phyloP scores from a whole-genome alignment of 2,329 filamentous ascomycete genomes.

The Pseudogymnoascus verrucosus region DNA sequence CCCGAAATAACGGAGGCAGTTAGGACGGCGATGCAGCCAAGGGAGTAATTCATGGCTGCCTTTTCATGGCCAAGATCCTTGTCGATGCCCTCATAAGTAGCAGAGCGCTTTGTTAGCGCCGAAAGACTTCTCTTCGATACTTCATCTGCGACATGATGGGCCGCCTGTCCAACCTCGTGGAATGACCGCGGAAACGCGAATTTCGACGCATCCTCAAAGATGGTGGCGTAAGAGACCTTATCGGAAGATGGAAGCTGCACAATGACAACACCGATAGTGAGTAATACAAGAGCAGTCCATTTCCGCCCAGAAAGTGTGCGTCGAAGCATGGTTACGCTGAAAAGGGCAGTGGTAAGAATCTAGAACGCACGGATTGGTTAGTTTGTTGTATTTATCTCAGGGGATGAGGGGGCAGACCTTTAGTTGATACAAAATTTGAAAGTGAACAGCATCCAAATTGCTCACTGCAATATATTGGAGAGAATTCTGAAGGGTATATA shows the following conservation, averaged over 20 bases:
- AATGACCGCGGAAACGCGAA: conserved; percentile 70
- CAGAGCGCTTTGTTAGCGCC: conserved; percentile 59
- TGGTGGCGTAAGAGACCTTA: conserved; percentile 51
- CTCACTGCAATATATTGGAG: conserved; percentile 86
- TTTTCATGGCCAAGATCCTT: conserved; percentile 45
- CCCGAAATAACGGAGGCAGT: conserved; percentile 74
- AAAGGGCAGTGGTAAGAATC: conserved; percentile 83
- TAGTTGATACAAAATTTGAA: conserved; percentile 87
- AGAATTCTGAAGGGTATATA: conserved; percentile 91
- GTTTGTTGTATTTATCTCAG: not conserved
- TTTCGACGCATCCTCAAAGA: conserved; percentile 45
- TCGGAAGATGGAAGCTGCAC: conserved; percentile 67
- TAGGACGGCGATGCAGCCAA: conserved; percentile 72
- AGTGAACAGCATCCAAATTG: conserved; percentile 85
- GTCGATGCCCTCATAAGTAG: conserved; percentile 84
- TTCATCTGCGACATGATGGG: conserved; percentile 41
- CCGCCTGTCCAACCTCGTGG: conserved; percentile 62
- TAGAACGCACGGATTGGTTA: conserved; percentile 22
- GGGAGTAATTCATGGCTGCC: conserved; percentile 62
- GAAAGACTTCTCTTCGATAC: conserved; percentile 41
- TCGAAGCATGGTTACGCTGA: conserved; percentile 71
- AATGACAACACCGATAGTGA: conserved; percentile 75
- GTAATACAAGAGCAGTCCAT: conserved; percentile 71
- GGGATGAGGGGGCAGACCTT: conserved; percentile 47
- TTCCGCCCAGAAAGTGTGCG: conserved; percentile 62